A percentile compares a stretch with the other conserved stretches of the same genome.
Evolutionary conservation across 2,329 filamentous ascomycete species (phyloP).

Genomic region (Pyrenophora teres): DNA sequence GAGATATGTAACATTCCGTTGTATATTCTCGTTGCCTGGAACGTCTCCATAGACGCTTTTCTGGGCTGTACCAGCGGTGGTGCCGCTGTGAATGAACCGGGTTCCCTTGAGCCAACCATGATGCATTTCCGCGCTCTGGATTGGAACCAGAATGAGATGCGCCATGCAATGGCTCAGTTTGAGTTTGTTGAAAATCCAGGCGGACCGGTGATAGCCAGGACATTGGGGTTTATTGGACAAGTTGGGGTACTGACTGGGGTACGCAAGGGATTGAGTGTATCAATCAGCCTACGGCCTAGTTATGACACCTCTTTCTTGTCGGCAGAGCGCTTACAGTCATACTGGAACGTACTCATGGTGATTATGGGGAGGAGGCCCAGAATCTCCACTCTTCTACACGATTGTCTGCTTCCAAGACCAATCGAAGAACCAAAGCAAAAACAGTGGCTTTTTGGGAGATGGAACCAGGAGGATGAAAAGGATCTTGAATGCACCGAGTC

Average conservation of each 20-base stretch:
- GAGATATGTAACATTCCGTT: conserved; percentile 57
- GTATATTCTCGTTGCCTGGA: conserved; percentile 65
- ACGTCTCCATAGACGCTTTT: conserved; percentile 66
- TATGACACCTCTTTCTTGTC: conserved; percentile 49
- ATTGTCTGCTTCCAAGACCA: conserved; percentile 45
- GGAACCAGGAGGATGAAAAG: background rate
- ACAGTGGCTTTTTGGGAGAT: background rate
- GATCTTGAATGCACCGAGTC: background rate
- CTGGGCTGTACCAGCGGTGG: conserved; percentile 69
- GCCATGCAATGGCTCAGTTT: conserved; percentile 49
- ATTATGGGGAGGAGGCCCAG: conserved; percentile 60
- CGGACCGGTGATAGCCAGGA: conserved; percentile 52
- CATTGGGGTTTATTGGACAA: conserved; percentile 58
- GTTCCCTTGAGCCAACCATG: conserved; percentile 42
- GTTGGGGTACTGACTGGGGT: conserved; percentile 59
- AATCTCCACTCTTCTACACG: conserved; percentile 58
- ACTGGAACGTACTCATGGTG: conserved; percentile 57
- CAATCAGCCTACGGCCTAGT: conserved; percentile 58
- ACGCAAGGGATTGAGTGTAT: conserved; percentile 52
- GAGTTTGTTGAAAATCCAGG: conserved; percentile 44
- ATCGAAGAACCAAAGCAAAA: background rate
- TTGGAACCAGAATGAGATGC: conserved; percentile 53
- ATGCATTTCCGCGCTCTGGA: conserved; percentile 61
- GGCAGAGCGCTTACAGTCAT: conserved; percentile 49
- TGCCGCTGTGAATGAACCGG: conserved; percentile 34